phyloP scores from a whole-genome alignment of 2,329 filamentous ascomycete genomes.

The Parastagonospora nodorum region DNA sequence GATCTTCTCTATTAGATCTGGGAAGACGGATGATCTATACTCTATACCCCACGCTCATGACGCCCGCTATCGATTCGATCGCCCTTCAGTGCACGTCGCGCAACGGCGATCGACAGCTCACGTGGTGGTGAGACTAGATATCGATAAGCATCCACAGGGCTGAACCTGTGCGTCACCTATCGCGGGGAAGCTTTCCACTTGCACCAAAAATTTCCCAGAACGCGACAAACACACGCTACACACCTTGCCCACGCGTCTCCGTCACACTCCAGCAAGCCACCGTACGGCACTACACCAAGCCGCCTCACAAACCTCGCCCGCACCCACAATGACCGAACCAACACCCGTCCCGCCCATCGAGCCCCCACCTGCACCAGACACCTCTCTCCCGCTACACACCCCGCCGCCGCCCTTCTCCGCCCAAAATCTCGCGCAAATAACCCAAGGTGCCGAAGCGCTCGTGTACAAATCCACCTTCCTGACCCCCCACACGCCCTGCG shows the following conservation, averaged over 20 bases:
- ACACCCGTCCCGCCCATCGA: constrained; percentile 20
- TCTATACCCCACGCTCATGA: neutral
- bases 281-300: too few relatives aligned
- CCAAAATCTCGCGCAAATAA: constrained; percentile 71
- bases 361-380: constrained; percentile 23
- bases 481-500: constrained; percentile 67
- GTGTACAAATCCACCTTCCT: constrained; percentile 89
- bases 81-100: neutral
- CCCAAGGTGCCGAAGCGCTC: constrained; percentile 94
- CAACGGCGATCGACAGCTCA: constrained; percentile 18
- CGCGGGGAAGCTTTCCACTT: constrained; percentile 13
- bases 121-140: constrained; percentile 18
- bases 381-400: constrained; percentile 31
- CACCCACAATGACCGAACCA: constrained; percentile 13
- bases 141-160: constrained; percentile 20
- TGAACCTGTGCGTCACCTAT: constrained; percentile 5
- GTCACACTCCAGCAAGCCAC: too few relatives aligned
- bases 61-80: neutral
- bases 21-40: neutral
- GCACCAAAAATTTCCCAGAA: constrained; percentile 1
- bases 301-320: neutral
- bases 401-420: constrained; percentile 48
- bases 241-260: too few relatives aligned
- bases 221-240: neutral
- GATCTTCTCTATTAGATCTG: neutral